Percentiles rank a stretch among this genome's conserved stretches.
phyloP scores from a whole-genome alignment of 1,284 basidiomycete genomes.

The Ceratobasidium sp. region DNA sequence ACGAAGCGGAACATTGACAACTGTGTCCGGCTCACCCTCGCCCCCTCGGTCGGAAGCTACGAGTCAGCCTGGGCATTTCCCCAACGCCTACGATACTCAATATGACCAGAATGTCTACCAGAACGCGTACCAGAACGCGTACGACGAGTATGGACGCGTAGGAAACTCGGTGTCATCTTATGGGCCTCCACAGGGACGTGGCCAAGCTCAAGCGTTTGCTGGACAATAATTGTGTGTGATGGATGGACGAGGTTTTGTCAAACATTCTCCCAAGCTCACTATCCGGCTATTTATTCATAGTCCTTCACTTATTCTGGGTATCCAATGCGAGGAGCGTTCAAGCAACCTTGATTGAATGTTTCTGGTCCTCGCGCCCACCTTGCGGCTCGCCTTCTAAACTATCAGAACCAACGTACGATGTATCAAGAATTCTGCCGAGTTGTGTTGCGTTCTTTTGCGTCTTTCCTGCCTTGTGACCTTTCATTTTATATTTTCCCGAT shows the following conservation, averaged over 20 bases:
- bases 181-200: not conserved
- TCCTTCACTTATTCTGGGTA: constrained; percentile 8
- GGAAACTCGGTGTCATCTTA: not conserved
- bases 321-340: constrained; percentile 1
- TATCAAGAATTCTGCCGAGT: constrained; percentile 23
- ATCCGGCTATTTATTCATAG: constrained; percentile 13
- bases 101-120: constrained; percentile 10
- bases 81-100: not conserved
- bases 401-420: constrained; percentile 27
- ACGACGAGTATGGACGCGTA: constrained; percentile 14
- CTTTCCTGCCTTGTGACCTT: not conserved
- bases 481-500: not conserved
- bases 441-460: not conserved
- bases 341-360: not conserved
- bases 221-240: not conserved
- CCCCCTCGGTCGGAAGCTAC: constrained; percentile 12
- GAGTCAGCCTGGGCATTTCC: constrained; percentile 3
- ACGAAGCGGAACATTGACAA: constrained; percentile 7
- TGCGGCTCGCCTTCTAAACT: constrained; percentile 14
- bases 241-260: not conserved
- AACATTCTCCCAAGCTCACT: not conserved
- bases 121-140: constrained; percentile 15
- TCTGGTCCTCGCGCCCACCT: not conserved
- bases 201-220: not conserved
- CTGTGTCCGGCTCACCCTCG: constrained; percentile 2